These are phyloP conservation scores for Chlorella sp. DNA, from an alignment of 139 green algal species.

Conservation along the genomic window DNA sequence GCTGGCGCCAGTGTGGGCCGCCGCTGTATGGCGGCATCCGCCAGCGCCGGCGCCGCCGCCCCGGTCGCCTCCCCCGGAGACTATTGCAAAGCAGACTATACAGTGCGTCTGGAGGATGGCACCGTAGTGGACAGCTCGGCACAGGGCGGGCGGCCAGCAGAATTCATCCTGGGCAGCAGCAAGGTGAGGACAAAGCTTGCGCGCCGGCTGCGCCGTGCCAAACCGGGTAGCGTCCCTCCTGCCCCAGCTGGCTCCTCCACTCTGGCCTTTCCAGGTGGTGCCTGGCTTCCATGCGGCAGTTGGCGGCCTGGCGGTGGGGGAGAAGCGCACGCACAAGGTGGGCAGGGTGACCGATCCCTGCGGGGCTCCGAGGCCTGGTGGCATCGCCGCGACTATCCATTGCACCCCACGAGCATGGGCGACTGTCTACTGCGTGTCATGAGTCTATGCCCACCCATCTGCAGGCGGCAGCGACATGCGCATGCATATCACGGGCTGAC, in stretches of 20 bases:
- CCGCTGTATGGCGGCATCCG: not conserved
- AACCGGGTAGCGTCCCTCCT: not conserved
- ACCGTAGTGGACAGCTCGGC: constrained; percentile 60
- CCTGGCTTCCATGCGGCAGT: constrained; percentile 71
- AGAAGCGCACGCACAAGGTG: constrained; percentile 50
- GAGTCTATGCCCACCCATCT: too few relatives aligned
- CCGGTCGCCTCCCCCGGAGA: constrained; percentile 13
- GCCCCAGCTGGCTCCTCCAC: not conserved
- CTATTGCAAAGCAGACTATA: constrained; percentile 53
- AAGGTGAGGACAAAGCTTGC: not conserved
- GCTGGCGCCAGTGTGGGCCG: too few relatives aligned
- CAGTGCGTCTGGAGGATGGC: constrained; percentile 65
- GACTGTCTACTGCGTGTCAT: too few relatives aligned
- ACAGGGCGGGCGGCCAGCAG: constrained; percentile 48
- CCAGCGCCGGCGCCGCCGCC: not conserved
- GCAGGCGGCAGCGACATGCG: too few relatives aligned
- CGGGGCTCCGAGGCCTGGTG: too few relatives aligned
- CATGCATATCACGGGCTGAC: too few relatives aligned
- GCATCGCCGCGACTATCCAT: too few relatives aligned
- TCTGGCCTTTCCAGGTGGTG: constrained; percentile 45
- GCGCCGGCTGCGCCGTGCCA: not conserved
- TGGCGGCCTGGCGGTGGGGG: constrained; percentile 60
- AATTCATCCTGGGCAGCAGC: constrained; percentile 66
- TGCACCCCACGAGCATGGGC: too few relatives aligned
- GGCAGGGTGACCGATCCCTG: too few relatives aligned